phyloP scores from a whole-genome alignment of 768 basidiomycete species.

The Xanthoconium stramineum region DNA sequence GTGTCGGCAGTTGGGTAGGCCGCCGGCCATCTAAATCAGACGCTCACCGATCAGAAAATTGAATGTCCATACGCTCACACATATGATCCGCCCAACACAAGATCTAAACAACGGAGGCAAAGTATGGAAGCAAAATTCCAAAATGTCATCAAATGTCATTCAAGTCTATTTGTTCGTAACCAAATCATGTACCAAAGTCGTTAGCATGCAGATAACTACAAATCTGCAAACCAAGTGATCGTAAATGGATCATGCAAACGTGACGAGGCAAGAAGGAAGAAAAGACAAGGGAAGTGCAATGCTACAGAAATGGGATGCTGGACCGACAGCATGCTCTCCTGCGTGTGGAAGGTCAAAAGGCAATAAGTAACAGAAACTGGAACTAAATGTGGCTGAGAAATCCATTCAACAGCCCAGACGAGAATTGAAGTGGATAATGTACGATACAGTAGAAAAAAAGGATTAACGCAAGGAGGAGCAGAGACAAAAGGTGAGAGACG shows the following conservation, averaged over 20 bases:
- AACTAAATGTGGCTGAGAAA: slow-evolving; percentile 27
- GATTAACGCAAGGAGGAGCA: slow-evolving; percentile 33
- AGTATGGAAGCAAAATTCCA: slow-evolving; percentile 7
- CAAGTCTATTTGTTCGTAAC: slow-evolving; percentile 21
- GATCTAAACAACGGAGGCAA: background rate
- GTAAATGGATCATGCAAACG: slow-evolving; percentile 15
- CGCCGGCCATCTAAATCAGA: background rate
- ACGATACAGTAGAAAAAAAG: slow-evolving; percentile 28
- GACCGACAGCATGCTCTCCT: slow-evolving; percentile 32
- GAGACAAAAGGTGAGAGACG: slow-evolving; percentile 13
- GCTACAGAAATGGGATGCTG: slow-evolving; percentile 33
- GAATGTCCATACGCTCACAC: background rate
- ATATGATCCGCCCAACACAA: slow-evolving; percentile 12
- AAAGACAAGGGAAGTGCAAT: slow-evolving; percentile 27
- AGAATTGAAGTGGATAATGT: slow-evolving; percentile 28
- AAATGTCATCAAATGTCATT: slow-evolving; percentile 26
- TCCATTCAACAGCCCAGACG: slow-evolving; percentile 30
- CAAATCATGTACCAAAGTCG: slow-evolving; percentile 22
- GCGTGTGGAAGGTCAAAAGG: slow-evolving; percentile 34
- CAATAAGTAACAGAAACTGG: slow-evolving; percentile 32
- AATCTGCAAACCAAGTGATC: slow-evolving; percentile 24
- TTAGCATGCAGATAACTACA: slow-evolving; percentile 32
- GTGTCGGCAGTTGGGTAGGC: background rate
- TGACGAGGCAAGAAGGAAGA: slow-evolving; percentile 8
- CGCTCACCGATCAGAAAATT: slow-evolving; percentile 3